Evolutionary conservation across 257 asterid genomes (phyloP).

Genomic region (Solanum pinnatisectum): DNA sequence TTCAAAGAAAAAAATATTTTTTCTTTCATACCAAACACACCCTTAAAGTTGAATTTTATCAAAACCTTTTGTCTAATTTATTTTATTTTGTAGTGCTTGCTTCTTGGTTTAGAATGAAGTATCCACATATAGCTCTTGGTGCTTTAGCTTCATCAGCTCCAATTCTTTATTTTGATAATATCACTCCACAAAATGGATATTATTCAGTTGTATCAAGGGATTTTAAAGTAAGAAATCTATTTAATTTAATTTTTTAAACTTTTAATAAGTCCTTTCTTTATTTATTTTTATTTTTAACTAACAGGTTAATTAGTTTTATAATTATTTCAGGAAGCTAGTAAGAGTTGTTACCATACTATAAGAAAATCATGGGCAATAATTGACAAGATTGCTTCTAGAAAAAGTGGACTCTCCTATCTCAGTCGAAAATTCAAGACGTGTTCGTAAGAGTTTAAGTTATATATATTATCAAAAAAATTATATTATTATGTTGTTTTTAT

Average conservation of each 20-base stretch:
- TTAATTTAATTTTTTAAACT: neutral
- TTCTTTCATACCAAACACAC: neutral
- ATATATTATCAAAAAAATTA: no score
- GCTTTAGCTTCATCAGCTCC: conserved; percentile 88
- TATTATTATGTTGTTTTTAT: neutral
- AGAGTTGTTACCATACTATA: conserved; percentile 38
- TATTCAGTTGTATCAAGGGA: conserved; percentile 37
- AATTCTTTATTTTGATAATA: conserved; percentile 57
- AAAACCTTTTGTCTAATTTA: neutral
- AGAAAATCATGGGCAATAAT: conserved; percentile 58
- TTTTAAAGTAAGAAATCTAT: conserved; percentile 32
- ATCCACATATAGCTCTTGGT: conserved; percentile 72
- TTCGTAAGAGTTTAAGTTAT: conserved; percentile 25
- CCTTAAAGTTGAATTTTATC: neutral
- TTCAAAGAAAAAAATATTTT: neutral
- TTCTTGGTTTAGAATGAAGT: conserved; percentile 75
- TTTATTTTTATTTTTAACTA: neutral
- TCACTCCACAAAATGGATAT: conserved; percentile 59
- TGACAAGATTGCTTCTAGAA: conserved; percentile 42
- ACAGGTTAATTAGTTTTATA: neutral
- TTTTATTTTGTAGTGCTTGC: conserved; percentile 46
- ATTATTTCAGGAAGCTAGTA: conserved; percentile 42
- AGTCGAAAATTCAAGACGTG: conserved; percentile 47
- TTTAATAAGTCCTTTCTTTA: neutral
- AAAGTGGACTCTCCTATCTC: conserved; percentile 44